Evolutionary conservation across 2,329 filamentous ascomycete genomes (phyloP).

Genomic region (Aspergillus floridensis): DNA sequence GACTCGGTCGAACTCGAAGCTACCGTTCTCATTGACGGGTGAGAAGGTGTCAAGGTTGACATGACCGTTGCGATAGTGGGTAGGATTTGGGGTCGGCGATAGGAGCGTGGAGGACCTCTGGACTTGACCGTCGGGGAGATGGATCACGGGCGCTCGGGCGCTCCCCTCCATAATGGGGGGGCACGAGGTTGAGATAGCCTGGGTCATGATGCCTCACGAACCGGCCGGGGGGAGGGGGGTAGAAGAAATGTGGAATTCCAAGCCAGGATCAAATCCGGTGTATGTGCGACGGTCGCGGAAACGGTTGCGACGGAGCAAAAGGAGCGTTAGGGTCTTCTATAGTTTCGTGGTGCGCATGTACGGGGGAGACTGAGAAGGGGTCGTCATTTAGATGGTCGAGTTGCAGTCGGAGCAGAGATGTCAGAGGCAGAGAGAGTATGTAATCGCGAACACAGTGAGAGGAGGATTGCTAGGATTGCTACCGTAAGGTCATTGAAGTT

Average conservation of each 20-base stretch:
- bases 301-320: background rate
- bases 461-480: background rate
- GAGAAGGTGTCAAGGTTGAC: constrained; percentile 66
- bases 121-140: constrained; percentile 26
- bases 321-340: constrained; percentile 1
- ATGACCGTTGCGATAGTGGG: constrained; percentile 43
- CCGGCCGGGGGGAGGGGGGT: too few relatives aligned
- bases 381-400: background rate
- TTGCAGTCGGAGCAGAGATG: background rate
- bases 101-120: constrained; percentile 20
- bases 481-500: constrained; percentile 10
- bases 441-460: background rate
- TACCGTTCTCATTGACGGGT: constrained; percentile 89
- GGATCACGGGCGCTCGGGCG: constrained; percentile 25
- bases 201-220: constrained; percentile 22
- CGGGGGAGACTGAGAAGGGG: background rate
- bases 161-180: constrained; percentile 25
- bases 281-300: background rate
- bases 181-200: constrained; percentile 18
- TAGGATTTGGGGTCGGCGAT: constrained; percentile 20
- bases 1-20: constrained; percentile 92
- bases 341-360: background rate
- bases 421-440: background rate
- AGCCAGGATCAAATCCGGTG: background rate
- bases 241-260: background rate